phyloP scores from a whole-genome alignment of 1,284 basidiomycete species.

The Apiotrichum porosum region DNA sequence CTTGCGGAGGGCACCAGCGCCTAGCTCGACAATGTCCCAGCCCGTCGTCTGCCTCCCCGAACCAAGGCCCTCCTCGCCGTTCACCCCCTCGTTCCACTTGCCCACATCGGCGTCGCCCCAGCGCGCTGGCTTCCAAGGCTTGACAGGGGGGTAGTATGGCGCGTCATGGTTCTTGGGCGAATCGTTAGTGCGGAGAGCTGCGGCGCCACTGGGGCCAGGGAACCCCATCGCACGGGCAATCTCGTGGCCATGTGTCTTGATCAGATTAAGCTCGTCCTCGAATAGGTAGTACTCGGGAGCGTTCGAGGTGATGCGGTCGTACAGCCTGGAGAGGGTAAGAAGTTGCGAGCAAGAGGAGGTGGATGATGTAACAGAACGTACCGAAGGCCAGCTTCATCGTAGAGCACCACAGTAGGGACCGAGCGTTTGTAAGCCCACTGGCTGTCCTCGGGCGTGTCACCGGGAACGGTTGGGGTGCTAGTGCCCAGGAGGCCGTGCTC shows the following conservation, averaged over 20 bases:
- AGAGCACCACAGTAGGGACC: slow-evolving; percentile 79
- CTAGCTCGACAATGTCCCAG: slow-evolving; percentile 70
- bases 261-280: slow-evolving; percentile 53
- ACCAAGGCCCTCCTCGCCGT: slow-evolving; percentile 52
- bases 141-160: slow-evolving; percentile 14
- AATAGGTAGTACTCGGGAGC: slow-evolving; percentile 87
- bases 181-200: not conserved
- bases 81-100: slow-evolving; percentile 62
- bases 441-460: slow-evolving; percentile 31
- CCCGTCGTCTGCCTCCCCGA: slow-evolving; percentile 41
- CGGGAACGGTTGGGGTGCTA: slow-evolving; percentile 28
- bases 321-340: slow-evolving; percentile 28
- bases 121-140: slow-evolving; percentile 43
- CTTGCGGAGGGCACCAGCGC: slow-evolving; percentile 83
- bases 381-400: slow-evolving; percentile 74
- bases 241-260: slow-evolving; percentile 50
- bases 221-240: slow-evolving; percentile 55
- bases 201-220: slow-evolving; percentile 6
- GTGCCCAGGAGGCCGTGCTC: slow-evolving; percentile 32
- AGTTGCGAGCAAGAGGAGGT: not conserved
- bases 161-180: not conserved
- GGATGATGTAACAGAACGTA: slow-evolving; percentile 16
- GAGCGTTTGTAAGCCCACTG: slow-evolving; percentile 54
- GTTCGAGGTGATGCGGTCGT: slow-evolving; percentile 66
- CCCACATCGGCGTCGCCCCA: slow-evolving; percentile 62